Percentiles rank a stretch among this genome's conserved stretches.
These are phyloP conservation scores for Albizia julibrissin DNA, from an alignment of 306 rosid genomes.

Conservation along the genomic window DNA sequence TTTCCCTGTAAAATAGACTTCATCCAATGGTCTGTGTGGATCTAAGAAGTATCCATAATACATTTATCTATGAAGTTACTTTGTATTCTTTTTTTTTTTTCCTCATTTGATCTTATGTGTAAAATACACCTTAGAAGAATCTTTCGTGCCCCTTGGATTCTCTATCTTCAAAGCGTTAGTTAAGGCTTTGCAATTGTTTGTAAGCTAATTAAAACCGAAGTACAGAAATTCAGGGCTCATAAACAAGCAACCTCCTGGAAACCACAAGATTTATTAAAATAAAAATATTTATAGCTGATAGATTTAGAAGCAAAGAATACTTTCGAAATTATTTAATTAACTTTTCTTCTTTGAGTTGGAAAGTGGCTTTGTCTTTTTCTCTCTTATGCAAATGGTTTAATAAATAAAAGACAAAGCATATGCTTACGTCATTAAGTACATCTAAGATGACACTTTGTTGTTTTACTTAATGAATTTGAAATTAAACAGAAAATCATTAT, in stretches of 20 bases:
- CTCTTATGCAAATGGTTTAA: not conserved
- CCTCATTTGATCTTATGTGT: not conserved
- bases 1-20: too few relatives aligned
- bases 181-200: slow-evolving; percentile 48
- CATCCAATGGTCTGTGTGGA: too few relatives aligned
- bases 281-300: not conserved
- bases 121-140: not conserved
- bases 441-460: not conserved
- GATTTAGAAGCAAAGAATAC: slow-evolving; percentile 50
- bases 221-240: slow-evolving; percentile 42
- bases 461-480: not conserved
- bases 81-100: not conserved
- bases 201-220: slow-evolving; percentile 47
- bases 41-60: too few relatives aligned
- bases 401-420: slow-evolving; percentile 17
- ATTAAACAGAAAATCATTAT: not conserved
- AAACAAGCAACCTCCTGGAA: slow-evolving; percentile 48
- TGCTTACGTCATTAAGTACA: not conserved
- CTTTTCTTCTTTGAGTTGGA: slow-evolving; percentile 18
- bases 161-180: slow-evolving; percentile 40
- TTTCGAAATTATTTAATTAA: slow-evolving; percentile 26
- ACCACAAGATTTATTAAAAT: slow-evolving; percentile 39
- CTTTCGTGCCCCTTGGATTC: slow-evolving; percentile 19
- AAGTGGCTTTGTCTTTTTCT: not conserved
- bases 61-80: not conserved